Percentiles rank a stretch among this genome's conserved stretches.
Conservation (phyloP, 2,329 filamentous ascomycete species). For the Amylocarpus encephaloides region DNA sequence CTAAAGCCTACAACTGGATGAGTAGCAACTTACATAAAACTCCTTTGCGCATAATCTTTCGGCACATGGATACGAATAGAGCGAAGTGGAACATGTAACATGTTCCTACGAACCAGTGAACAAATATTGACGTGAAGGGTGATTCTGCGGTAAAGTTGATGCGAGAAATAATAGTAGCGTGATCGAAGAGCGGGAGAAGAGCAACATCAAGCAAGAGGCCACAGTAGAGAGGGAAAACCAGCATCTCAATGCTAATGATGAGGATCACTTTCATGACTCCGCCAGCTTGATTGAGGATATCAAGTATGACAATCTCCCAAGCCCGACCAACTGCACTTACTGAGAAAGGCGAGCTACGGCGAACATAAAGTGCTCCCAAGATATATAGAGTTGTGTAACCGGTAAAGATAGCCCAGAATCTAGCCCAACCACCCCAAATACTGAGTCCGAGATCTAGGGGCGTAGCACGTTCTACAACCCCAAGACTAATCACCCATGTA, state of each 20-base stretch:
- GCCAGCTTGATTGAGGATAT: slow-evolving; percentile 84
- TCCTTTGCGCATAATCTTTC: slow-evolving; percentile 92
- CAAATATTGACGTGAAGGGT: slow-evolving; percentile 86
- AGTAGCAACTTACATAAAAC: slow-evolving; percentile 68
- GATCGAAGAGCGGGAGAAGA: slow-evolving; percentile 80
- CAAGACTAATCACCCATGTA: slow-evolving; percentile 54
- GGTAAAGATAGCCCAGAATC: slow-evolving; percentile 65
- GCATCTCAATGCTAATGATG: slow-evolving; percentile 99
- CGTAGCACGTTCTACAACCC: slow-evolving; percentile 34
- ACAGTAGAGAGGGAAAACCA: slow-evolving; percentile 93
- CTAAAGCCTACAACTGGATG: not conserved
- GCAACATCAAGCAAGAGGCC: slow-evolving; percentile 85
- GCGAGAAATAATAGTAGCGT: slow-evolving; percentile 69
- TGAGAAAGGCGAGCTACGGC: slow-evolving; percentile 63
- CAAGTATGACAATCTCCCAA: slow-evolving; percentile 72
- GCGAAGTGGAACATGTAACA: slow-evolving; percentile 99
- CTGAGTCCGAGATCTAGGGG: slow-evolving; percentile 51
- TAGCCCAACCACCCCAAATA: slow-evolving; percentile 60
- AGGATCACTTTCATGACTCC: slow-evolving; percentile 96
- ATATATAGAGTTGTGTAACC: slow-evolving; percentile 76
- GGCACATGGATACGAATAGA: slow-evolving; percentile 96
- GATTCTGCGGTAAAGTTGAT: slow-evolving; percentile 70
- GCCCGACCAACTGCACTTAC: slow-evolving; percentile 48
- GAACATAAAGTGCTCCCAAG: slow-evolving; percentile 72
- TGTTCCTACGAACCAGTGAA: slow-evolving; percentile 98